Conservation (phyloP, 345 rosid species). For the Melaleuca quinquenervia region DNA sequence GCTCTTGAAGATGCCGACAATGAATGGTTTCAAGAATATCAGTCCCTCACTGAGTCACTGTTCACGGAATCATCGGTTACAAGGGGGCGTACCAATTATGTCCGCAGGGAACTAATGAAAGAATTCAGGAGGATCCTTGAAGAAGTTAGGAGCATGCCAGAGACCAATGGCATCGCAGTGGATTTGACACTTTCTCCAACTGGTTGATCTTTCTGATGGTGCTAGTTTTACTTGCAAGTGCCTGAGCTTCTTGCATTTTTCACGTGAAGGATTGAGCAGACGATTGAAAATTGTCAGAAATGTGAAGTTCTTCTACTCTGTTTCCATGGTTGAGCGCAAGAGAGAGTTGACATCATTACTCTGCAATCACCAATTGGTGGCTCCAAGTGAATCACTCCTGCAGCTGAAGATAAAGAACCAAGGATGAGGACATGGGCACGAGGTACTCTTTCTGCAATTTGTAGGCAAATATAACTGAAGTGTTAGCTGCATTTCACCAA, state of each 20-base stretch:
- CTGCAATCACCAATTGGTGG: neutral
- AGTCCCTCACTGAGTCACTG: slow-evolving; percentile 53
- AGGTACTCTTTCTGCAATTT: neutral
- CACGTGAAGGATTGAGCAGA: neutral
- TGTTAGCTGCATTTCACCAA: neutral
- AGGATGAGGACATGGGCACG: neutral
- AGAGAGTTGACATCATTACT: neutral
- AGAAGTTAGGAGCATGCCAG: slow-evolving; percentile 46
- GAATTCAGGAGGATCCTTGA: slow-evolving; percentile 33
- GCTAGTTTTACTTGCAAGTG: neutral
- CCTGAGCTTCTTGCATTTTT: slow-evolving; percentile 23
- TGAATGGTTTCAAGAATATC: slow-evolving; percentile 52
- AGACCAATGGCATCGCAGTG: slow-evolving; percentile 14
- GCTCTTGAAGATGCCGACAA: slow-evolving; percentile 29
- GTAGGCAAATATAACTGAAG: neutral
- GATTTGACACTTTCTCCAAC: slow-evolving; percentile 25
- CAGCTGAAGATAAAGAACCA: neutral
- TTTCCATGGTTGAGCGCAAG: neutral
- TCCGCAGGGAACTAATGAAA: slow-evolving; percentile 46
- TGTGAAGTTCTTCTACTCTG: neutral
- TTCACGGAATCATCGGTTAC: slow-evolving; percentile 53
- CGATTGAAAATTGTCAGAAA: neutral
- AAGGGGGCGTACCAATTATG: slow-evolving; percentile 44
- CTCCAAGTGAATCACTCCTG: neutral
- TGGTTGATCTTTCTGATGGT: slow-evolving; percentile 2